Conservation (phyloP, 1,284 basidiomycete species). For the Laetiporus sulphureus region DNA sequence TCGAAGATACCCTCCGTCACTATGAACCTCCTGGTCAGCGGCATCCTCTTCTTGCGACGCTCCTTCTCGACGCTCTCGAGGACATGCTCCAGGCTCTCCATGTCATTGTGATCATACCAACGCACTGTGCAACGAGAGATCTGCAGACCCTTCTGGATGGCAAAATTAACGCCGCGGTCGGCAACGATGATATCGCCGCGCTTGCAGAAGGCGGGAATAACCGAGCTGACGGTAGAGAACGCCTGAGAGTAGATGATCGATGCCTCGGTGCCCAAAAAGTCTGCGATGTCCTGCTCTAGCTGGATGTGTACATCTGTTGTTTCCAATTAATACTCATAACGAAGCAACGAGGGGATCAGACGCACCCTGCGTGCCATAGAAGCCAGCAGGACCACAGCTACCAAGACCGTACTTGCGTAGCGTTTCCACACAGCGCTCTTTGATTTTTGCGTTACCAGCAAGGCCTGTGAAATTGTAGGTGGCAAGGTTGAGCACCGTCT, state of each 20-base stretch:
- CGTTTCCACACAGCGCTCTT: constrained; percentile 80
- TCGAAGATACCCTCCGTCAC: constrained; percentile 98
- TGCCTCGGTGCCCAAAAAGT: constrained; percentile 85
- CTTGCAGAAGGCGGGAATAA: constrained; percentile 97
- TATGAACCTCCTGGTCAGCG: constrained; percentile 90
- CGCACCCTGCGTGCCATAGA: constrained; percentile 93
- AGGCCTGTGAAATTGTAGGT: constrained; percentile 93
- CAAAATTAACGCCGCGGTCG: constrained; percentile 90
- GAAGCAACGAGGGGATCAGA: constrained; percentile 10
- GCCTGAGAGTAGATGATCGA: constrained; percentile 94
- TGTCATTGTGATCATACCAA: constrained; percentile 97
- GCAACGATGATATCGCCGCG: constrained; percentile 98
- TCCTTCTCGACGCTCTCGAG: constrained; percentile 84
- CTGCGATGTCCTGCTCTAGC: constrained; percentile 84
- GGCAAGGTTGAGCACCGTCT: constrained; percentile 83
- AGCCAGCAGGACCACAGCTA: constrained; percentile 94
- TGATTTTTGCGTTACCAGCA: constrained; percentile 83
- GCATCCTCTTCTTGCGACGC: constrained; percentile 73
- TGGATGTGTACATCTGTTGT: constrained; percentile 83
- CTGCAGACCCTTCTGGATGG: constrained; percentile 96
- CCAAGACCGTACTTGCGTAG: constrained; percentile 93
- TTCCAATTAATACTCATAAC: constrained; percentile 29
- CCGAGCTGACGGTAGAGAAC: constrained; percentile 89
- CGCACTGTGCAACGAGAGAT: constrained; percentile 89
- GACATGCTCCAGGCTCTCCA: constrained; percentile 86